Percentiles rank a stretch among this genome's conserved stretches.
Evolutionary conservation across 2,329 filamentous ascomycete genomes (phyloP).

Genomic region (Geoglossum cookeanum): DNA sequence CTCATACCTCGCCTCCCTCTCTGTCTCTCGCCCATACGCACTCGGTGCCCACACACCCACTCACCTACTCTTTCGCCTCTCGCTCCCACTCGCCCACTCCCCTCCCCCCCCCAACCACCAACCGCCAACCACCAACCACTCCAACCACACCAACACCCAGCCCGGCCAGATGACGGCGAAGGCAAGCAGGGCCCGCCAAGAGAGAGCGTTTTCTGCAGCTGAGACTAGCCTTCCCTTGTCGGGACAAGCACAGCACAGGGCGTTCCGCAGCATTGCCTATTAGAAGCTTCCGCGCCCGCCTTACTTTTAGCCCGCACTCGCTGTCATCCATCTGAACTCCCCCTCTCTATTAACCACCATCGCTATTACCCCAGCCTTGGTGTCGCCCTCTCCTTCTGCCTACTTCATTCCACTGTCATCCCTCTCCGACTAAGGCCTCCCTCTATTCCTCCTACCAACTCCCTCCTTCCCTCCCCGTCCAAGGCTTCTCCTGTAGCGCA

Average conservation of each 20-base stretch:
- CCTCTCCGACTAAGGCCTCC: background rate
- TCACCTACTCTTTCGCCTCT: too few species aligned
- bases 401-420: background rate
- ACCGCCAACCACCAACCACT: background rate
- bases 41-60: too few species aligned
- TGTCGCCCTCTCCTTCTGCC: slow-evolving; percentile 1
- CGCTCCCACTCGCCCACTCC: too few species aligned
- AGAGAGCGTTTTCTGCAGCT: background rate
- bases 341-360: background rate
- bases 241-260: background rate
- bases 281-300: background rate
- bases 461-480: background rate
- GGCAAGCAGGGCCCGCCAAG: background rate
- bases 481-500: background rate
- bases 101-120: too few species aligned
- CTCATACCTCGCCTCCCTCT: too few species aligned
- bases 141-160: background rate
- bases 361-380: background rate
- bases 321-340: background rate
- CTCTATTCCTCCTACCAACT: background rate
- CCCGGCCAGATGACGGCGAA: background rate
- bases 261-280: background rate
- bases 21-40: too few species aligned
- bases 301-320: background rate
- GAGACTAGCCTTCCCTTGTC: background rate